Base-by-base conservation (phyloP, 805 yeast species). In the Ogataea methylovora region DNA sequence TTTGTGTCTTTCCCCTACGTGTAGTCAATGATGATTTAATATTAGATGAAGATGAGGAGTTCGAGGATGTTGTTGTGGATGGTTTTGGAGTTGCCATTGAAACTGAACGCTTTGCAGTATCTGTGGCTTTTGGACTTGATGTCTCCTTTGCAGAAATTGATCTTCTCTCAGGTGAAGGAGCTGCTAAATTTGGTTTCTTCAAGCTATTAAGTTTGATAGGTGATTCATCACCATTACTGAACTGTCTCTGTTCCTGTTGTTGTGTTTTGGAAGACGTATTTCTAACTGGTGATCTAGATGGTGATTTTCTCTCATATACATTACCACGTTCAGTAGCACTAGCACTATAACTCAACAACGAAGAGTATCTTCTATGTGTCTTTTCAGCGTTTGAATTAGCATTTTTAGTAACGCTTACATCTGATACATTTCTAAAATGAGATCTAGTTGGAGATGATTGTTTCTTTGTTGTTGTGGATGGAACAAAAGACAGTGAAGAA, bases 341-440 rank as follows among this genome's bases (percentile, higher is more conserved):
- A 13, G 51, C 52, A 16, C 17, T 32, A 22, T 43, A 76, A 34
- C 75, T 70, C 38, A 76, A 66, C 25, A 78, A 56, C 0, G 84
- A 76, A 0, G 83, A 75, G 39, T 74, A 77, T 41, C 84, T 68
- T 46, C 72, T 71, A 48, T 77, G 83, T 5, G 42, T 30, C 11
- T 36, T 37, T 4, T 31, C 29, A 24, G 19, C 8, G 15, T 17
- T 27, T 16, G 16, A 18, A 12, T 22, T 54, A 19, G 47, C 36
- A 22, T 45, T 50, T 12, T 47, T 35, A 30, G 58, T 57, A 12
- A 43, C 36, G 38, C 65, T 63, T 8, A 57, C 52, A 34, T 68
- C 72, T 0, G 78, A 71, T 1, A 61, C 47, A 24, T 64, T 63
- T 49, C 78, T 60, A 8, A 54, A 54, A 39, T 67, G 73, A 16